Evolutionary conservation across 2,329 filamentous ascomycete species (phyloP).

Genomic region (Penicillium sp.): DNA sequence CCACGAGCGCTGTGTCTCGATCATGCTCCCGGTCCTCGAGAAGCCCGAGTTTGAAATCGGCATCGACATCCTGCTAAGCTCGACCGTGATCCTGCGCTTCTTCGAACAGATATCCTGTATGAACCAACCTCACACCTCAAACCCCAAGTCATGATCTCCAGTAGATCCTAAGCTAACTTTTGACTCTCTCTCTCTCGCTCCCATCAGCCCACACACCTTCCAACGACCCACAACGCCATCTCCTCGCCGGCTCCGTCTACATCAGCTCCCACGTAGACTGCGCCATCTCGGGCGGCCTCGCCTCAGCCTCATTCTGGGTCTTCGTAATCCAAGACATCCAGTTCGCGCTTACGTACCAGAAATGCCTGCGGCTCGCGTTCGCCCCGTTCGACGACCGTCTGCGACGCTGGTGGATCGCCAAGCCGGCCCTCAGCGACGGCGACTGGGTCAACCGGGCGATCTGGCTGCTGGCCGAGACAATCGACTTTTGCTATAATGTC

Average conservation of each 20-base stretch:
- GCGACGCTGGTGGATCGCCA: constrained; percentile 30
- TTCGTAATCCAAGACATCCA: constrained; percentile 42
- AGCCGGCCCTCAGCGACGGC: constrained; percentile 29
- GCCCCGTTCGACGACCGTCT: constrained; percentile 36
- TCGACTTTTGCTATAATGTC: constrained; percentile 36
- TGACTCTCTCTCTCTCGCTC: too few relatives aligned
- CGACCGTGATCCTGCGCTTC: constrained; percentile 39
- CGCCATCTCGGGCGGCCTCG: constrained; percentile 35
- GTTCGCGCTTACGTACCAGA: constrained; percentile 36
- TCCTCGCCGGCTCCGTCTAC: constrained; percentile 39
- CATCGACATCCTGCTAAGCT: constrained; percentile 38
- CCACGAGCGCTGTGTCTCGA: constrained; percentile 39
- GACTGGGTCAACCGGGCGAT: constrained; percentile 39
- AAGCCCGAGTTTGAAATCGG: constrained; percentile 33
- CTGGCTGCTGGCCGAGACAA: constrained; percentile 37
- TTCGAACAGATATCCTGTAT: constrained; percentile 41
- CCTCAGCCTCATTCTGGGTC: constrained; percentile 40
- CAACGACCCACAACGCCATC: constrained; percentile 37
- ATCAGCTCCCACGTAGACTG: constrained; percentile 39
- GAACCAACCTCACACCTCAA: constrained; percentile 5
- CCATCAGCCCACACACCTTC: constrained; percentile 32
- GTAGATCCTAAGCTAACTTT: constrained; percentile 1
- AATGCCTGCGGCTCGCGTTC: constrained; percentile 34
- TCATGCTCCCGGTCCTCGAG: constrained; percentile 37
- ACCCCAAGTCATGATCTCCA: neutral